Evolutionary conservation across 1,284 basidiomycete genomes (phyloP).

Genomic region (Cryptococcus sp.): DNA sequence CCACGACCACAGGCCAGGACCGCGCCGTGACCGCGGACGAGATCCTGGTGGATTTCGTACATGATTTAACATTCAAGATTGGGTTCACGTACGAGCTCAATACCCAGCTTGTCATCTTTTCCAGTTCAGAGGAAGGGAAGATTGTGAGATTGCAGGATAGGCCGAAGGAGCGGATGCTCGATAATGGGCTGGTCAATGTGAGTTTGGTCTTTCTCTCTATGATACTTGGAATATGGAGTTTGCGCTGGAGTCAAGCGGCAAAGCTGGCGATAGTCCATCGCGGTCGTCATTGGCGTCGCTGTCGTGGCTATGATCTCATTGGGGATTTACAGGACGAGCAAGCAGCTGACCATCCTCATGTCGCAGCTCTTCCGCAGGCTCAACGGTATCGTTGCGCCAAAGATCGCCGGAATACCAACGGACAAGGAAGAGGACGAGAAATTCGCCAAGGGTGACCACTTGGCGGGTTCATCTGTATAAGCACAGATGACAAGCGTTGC

Average conservation of each 20-base stretch:
- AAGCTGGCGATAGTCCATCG: neutral
- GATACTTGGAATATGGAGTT: neutral
- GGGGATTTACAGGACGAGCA: too few relatives aligned
- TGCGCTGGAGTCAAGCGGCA: neutral
- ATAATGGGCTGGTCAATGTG: conserved; percentile 31
- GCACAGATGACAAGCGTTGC: too few relatives aligned
- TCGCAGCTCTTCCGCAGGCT: conserved; percentile 14
- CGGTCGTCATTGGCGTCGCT: too few relatives aligned
- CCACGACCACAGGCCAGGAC: conserved; percentile 14
- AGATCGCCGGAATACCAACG: conserved; percentile 14
- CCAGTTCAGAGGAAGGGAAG: conserved; percentile 27
- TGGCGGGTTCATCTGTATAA: too few relatives aligned
- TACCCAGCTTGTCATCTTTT: conserved; percentile 36
- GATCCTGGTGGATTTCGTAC: conserved; percentile 36
- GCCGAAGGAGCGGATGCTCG: conserved; percentile 35
- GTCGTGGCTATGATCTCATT: too few relatives aligned
- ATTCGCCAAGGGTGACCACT: neutral
- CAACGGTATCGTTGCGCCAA: conserved; percentile 15
- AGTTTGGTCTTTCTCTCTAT: neutral
- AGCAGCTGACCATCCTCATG: neutral
- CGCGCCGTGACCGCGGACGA: conserved; percentile 18
- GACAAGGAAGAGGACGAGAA: conserved; percentile 18
- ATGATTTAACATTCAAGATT: conserved; percentile 34
- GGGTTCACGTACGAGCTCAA: conserved; percentile 37
- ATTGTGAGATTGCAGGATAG: conserved; percentile 44